Evolutionary conservation across 306 rosid species (phyloP), one percentile per base, ranked within the genome.

Genomic region (Vachellia pachyceras): DNA sequence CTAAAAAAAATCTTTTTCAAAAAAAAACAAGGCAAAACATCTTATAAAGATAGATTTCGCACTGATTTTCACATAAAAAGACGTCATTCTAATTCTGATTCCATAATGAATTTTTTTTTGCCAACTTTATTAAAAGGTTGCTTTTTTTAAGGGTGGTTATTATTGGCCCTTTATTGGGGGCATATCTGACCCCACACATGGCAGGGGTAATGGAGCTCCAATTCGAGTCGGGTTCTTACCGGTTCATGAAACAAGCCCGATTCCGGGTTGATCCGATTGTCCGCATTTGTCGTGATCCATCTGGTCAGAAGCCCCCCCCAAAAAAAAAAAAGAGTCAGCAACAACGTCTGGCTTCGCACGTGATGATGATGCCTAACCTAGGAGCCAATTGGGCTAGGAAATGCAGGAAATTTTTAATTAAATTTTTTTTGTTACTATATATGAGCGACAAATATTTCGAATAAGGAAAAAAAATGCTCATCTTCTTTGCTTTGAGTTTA

Each of bases 261-360:
- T 84, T 65, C n/a, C 12, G 2, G 14, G 20, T 66, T 83, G 57
- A 87, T 61, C 75, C 80, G 73, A 61, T 37, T 73, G 64, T 49
- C 23, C 71, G 10, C 46, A 8, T 25, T 33, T 73, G 25, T 52
- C 70, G 40, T 66, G 72, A 80, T 71, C 68, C n/a, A n/a, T 13
- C 3, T 12, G 68, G 68, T 60, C 8, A 60, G 39, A 10, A 54
- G 11, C 22, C 11, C 20, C 2, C n/a, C 33, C 2, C 33, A 29
- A 29, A 29, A 57, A 29, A 29, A 12, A 29, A 5, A 25, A 61
- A 55, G 20, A 6, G 63, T 55, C 63, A 55, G 40, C 2, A 73
- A 73, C 88, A 79, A 39, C 67, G 40, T 78, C 77, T 74, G 83
- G 80, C 80, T 73, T 77, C 52, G 84, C 92, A 88, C 96, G 89